These are phyloP conservation scores for Penium margaritaceum DNA, from an alignment of 139 green algal species.

Conservation along the genomic window DNA sequence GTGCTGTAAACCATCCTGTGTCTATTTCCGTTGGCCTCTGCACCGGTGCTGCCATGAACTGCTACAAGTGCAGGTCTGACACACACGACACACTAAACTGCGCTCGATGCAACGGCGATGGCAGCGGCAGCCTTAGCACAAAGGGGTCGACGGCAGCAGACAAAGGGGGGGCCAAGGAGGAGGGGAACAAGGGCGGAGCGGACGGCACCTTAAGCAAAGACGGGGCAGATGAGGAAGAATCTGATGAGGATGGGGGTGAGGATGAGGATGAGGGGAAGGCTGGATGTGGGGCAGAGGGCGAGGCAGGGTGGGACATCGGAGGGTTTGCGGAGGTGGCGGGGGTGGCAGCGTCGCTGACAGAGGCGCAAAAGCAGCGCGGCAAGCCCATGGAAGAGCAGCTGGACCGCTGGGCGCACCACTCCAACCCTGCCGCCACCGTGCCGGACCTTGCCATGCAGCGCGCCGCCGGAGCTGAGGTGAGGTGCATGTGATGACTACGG, in stretches of 20 bases:
- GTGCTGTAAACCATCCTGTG: background rate
- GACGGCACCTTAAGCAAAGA: background rate
- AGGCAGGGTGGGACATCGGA: slow-evolving; percentile 36
- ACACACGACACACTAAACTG: slow-evolving; percentile 70
- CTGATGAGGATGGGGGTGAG: background rate
- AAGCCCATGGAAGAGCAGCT: slow-evolving; percentile 84
- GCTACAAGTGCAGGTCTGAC: slow-evolving; percentile 59
- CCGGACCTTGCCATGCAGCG: slow-evolving; percentile 68
- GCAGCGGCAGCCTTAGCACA: background rate
- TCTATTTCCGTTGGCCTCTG: no score
- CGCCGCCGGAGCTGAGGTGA: no score
- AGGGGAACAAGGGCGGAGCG: background rate
- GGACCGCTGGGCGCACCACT: slow-evolving; percentile 80
- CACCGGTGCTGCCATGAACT: no score
- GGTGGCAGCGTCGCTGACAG: background rate
- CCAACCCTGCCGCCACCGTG: slow-evolving; percentile 47
- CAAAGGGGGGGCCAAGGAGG: background rate
- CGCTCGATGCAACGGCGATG: slow-evolving; percentile 35
- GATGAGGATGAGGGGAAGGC: background rate
- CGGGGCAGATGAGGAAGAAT: background rate
- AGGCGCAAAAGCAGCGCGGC: slow-evolving; percentile 52
- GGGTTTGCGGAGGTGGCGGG: slow-evolving; percentile 34
- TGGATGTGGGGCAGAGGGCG: background rate
- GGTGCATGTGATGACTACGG: no score
- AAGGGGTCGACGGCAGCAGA: background rate